A percentile compares a stretch with the other conserved stretches of the same genome.
Evolutionary conservation across 2,329 filamentous ascomycete genomes (phyloP).

Genomic region (Ilyonectria mors-panacis): DNA sequence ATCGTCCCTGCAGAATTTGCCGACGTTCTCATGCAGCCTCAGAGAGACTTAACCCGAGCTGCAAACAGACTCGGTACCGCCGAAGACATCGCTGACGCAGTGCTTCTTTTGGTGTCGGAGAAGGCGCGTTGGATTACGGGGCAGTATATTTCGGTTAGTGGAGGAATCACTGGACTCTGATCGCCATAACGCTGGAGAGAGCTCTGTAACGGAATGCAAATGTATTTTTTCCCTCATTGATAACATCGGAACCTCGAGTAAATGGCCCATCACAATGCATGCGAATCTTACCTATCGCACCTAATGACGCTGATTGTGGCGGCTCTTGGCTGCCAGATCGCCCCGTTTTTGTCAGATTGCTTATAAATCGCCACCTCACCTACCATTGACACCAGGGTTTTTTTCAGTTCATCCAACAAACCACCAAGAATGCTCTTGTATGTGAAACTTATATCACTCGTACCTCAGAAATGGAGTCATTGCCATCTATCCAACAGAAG

Average conservation of each 20-base stretch:
- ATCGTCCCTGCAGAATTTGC: slow-evolving; percentile 34
- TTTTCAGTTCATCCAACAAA: too few species aligned
- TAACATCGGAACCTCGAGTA: too few species aligned
- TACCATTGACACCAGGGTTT: not conserved
- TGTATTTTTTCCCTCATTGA: not conserved
- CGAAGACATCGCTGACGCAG: slow-evolving; percentile 60
- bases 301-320: not conserved
- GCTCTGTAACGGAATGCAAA: not conserved
- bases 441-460: not conserved
- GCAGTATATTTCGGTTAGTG: slow-evolving; percentile 58
- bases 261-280: too few species aligned
- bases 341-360: not conserved
- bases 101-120: slow-evolving; percentile 56
- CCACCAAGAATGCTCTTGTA: not conserved
- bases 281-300: not conserved
- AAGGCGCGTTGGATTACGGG: slow-evolving; percentile 62
- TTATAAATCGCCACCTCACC: not conserved
- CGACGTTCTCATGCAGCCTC: slow-evolving; percentile 36
- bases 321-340: not conserved
- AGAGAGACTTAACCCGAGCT: slow-evolving; percentile 49
- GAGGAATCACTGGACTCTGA: slow-evolving; percentile 47
- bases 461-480: not conserved
- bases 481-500: not conserved
- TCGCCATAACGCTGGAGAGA: too few species aligned
- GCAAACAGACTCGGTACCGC: slow-evolving; percentile 53